Conservation (phyloP, 1,139 yeast genomes). For the Candida tetrigidarum region DNA sequence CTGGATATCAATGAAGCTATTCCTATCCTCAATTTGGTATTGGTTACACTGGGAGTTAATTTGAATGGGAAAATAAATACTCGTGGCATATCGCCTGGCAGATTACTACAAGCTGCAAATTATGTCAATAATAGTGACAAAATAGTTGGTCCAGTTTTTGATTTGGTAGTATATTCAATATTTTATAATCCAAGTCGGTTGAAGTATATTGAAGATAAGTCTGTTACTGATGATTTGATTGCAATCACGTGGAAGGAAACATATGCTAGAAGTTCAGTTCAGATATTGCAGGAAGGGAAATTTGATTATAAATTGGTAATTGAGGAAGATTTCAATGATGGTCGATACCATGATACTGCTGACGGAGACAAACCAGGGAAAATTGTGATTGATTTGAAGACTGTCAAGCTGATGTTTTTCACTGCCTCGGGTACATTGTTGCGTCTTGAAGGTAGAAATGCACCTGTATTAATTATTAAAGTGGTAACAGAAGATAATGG, state of each 20-base stretch:
- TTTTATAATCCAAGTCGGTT: constrained; percentile 63
- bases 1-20: constrained; percentile 67
- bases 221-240: constrained; percentile 27
- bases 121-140: constrained; percentile 27
- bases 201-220: constrained; percentile 31
- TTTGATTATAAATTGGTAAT: constrained; percentile 49
- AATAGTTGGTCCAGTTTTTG: constrained; percentile 64
- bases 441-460: constrained; percentile 62
- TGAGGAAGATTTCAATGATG: constrained; percentile 70
- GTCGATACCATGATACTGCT: constrained; percentile 76
- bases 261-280: constrained; percentile 58
- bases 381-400: constrained; percentile 40
- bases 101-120: constrained; percentile 67
- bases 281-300: constrained; percentile 34
- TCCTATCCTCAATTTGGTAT: constrained; percentile 68
- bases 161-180: constrained; percentile 62
- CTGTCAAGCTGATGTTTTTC: constrained; percentile 62
- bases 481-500: constrained; percentile 26
- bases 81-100: constrained; percentile 63
- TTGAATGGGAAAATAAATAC: constrained; percentile 53
- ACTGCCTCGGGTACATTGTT: constrained; percentile 74
- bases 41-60: constrained; percentile 74
- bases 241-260: constrained; percentile 78
- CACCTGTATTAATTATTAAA: constrained; percentile 73
- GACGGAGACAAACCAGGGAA: constrained; percentile 42